These are phyloP conservation scores for Tolypocladium guangdongense DNA, from an alignment of 2,329 filamentous ascomycete genomes.

Conservation along the genomic window DNA sequence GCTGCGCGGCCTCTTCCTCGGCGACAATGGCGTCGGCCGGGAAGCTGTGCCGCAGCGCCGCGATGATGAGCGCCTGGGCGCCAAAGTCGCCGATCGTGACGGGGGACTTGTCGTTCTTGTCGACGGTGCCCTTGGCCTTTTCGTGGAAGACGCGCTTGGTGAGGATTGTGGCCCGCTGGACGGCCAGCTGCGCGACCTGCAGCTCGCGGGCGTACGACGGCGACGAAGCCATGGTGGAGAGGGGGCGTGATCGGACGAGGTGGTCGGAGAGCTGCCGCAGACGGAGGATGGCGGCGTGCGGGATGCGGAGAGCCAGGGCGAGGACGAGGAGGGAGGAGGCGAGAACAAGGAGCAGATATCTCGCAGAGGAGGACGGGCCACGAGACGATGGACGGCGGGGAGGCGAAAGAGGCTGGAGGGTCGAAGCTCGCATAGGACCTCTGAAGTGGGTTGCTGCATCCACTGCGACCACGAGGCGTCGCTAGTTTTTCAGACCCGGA, in stretches of 20 bases:
- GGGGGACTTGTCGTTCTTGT: slow-evolving; percentile 88
- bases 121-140: slow-evolving; percentile 83
- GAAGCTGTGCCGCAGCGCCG: slow-evolving; percentile 80
- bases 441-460: background rate
- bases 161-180: slow-evolving; percentile 59
- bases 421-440: background rate
- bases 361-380: too few species aligned
- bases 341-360: background rate
- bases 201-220: slow-evolving; percentile 63
- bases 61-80: slow-evolving; percentile 91
- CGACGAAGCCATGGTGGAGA: slow-evolving; percentile 21
- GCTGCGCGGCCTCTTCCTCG: slow-evolving; percentile 80
- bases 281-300: slow-evolving; percentile 14
- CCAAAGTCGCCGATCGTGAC: slow-evolving; percentile 98
- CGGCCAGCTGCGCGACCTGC: slow-evolving; percentile 73
- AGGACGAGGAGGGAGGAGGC: slow-evolving; percentile 11
- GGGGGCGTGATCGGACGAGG: slow-evolving; percentile 6
- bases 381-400: background rate
- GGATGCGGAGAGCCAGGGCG: slow-evolving; percentile 15
- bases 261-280: slow-evolving; percentile 8
- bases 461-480: background rate
- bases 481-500: background rate
- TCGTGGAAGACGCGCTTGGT: slow-evolving; percentile 53
- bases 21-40: slow-evolving; percentile 84
- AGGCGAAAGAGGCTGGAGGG: background rate